Base-by-base conservation (phyloP, 148 eudicot genomes). In the Chenopodium quinoa region DNA sequence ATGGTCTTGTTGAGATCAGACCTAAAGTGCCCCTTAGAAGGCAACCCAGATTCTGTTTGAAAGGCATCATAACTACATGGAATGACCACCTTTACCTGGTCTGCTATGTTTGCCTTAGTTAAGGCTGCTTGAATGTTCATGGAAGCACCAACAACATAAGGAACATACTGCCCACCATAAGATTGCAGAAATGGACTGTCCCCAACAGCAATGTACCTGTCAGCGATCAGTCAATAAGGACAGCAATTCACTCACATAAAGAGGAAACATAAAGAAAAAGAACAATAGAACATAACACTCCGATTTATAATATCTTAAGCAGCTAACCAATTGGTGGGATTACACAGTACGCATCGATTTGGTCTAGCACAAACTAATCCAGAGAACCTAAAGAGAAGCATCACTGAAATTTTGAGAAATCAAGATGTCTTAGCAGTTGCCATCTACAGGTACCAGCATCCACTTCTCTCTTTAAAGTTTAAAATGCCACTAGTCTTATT, bases 11-110 rank as follows among this genome's bases (percentile, higher is more conserved):
- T 94, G 79, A 94, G 83, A 78, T 91, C 90, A 7, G 90, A 72
- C 85, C 97, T 89, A 75, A 94, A 91, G 27, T 86, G 92, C 34
- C 92, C 95, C 81, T 88, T 86, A 7, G 98, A 93, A 60, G 95
- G 95, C 82, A 89, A 81, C 65, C 91, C 90, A 20, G 95, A 88
- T 46, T 88, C 90, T 60, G 95, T 88, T 25, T 75, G 85, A 73
- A 91, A 89, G 75, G 91, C 85, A 77, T 94, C 98, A 34, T 74
- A 91, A 86, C 98, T 93, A 88, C 95, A 94, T 22, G 98, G 97
- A 82, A 90, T 86, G 22, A 94, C 89, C 52, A 94, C 89, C 82
- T 89, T 91, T 47, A 94, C 88, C 64, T 84, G 81, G 75, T 87
- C 80, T 34, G 90, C 94, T 82, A 91, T 85, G 79, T 88, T 91